Base-by-base conservation (phyloP, 2,329 filamentous ascomycete species). In the Xylariaceae sp. region DNA sequence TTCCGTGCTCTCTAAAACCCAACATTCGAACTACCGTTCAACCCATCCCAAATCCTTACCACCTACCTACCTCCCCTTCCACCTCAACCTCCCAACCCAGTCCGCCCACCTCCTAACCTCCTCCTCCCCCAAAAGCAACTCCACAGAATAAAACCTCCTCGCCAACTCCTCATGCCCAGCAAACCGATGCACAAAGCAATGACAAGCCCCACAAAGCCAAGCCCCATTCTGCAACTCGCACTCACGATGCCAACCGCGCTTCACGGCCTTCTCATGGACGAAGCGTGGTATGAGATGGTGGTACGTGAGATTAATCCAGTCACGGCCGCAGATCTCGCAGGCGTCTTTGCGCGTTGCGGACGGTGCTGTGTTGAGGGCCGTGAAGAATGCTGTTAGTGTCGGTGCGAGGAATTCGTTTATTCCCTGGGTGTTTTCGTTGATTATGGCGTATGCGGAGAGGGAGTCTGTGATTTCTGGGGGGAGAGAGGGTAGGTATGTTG, bases 131-230 rank as follows among this genome's bases (percentile, higher is more conserved):
- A 88, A 70, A 63, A 96, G 77, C 66, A 81, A 74, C 57, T 93
- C 89, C 5, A 94, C 83, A 0, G 85, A 92, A 74, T 85, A 90
- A 71, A 81, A 91, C 56, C 86, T 76, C 66, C 82, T 79, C 11
- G 90, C 91, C 66, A 96, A 75, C 67, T 89, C 89, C 78, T 95
- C 90, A 70, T 94, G 90, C 3, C 76, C 79, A 39, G 84, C 87
- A 69, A 92, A 83, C 45, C 84, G 77, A 76, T 95, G 91, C 71
- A 95, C 89, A 71, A 90, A 92, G 48, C 82, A 84, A 76, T 96
- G 91, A 69, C 91, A 96, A 2, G 90, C 88, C 53, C 90, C 80
- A 74, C 91, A 95, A 65, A 96, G 74, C 90, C 90, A 95, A 10
- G 91, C 90, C 17, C 94, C 91, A 70, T 86, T 91, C 68, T 89